Conservation (phyloP, 2,329 filamentous ascomycete genomes). For the Chaetomiaceae sp. region DNA sequence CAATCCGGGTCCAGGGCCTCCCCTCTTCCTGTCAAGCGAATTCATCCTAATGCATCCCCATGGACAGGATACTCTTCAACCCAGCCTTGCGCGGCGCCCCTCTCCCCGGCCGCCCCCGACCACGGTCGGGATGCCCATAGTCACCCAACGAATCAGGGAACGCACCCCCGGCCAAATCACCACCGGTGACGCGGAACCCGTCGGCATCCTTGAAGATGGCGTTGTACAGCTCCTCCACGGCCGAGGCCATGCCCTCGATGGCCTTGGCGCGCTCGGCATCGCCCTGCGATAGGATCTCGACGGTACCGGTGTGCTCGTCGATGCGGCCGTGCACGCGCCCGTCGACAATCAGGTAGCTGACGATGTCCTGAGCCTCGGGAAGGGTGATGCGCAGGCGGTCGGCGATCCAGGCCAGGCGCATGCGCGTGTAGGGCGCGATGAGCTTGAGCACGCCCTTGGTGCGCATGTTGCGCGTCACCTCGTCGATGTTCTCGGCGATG, state of each 20-base stretch:
- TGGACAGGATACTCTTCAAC: not conserved
- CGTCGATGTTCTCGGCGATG: slow-evolving; percentile 98
- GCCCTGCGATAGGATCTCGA: slow-evolving; percentile 70
- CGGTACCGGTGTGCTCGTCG: slow-evolving; percentile 78
- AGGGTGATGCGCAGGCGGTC: slow-evolving; percentile 81
- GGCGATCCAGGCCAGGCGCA: slow-evolving; percentile 83
- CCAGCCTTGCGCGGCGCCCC: slow-evolving; percentile 9
- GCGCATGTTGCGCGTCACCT: slow-evolving; percentile 96
- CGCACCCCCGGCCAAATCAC: slow-evolving; percentile 33
- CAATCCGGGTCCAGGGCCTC: too few species aligned
- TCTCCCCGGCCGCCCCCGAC: not conserved
- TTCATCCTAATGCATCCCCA: not conserved
- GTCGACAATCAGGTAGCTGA: slow-evolving; percentile 91
- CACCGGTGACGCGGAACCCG: slow-evolving; percentile 46
- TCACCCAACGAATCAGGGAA: slow-evolving; percentile 14
- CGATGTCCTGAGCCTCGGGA: slow-evolving; percentile 85
- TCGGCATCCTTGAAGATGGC: slow-evolving; percentile 75
- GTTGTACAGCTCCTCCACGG: slow-evolving; percentile 64
- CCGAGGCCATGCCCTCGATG: slow-evolving; percentile 65
- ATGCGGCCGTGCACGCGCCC: slow-evolving; percentile 82
- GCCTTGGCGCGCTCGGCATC: slow-evolving; percentile 72
- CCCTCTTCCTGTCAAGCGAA: not conserved
- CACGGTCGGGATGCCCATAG: slow-evolving; percentile 1
- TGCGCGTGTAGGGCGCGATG: slow-evolving; percentile 90
- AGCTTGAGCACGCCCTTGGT: slow-evolving; percentile 92